Conservation (phyloP, 495 filamentous ascomycete species). For the Aspergillus ellipticus region DNA sequence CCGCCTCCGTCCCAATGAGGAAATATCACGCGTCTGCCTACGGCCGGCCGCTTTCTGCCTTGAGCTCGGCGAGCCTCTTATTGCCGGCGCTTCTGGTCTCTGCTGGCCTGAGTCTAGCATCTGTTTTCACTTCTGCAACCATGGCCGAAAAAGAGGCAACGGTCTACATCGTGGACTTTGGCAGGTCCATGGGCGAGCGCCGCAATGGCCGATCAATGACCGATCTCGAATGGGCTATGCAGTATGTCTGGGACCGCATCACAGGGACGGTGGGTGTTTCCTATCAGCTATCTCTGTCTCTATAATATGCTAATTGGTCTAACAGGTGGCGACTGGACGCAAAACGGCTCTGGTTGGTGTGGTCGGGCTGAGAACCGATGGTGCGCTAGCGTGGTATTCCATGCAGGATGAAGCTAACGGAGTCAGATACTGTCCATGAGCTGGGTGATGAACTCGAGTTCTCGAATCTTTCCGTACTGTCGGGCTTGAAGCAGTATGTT, state of each 20-base stretch:
- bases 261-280: slow-evolving; percentile 62
- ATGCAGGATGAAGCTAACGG: neutral
- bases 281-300: neutral
- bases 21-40: slow-evolving; percentile 49
- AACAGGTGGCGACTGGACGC: slow-evolving; percentile 71
- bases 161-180: slow-evolving; percentile 87
- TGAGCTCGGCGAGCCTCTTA: slow-evolving; percentile 10
- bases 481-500: slow-evolving; percentile 62
- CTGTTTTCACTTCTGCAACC: slow-evolving; percentile 3
- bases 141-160: slow-evolving; percentile 97
- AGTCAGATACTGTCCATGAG: slow-evolving; percentile 63
- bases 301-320: slow-evolving; percentile 6
- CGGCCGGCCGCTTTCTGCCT: slow-evolving; percentile 13
- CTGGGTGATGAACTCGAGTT: slow-evolving; percentile 63
- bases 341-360: slow-evolving; percentile 80
- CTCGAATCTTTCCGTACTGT: slow-evolving; percentile 71
- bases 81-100: slow-evolving; percentile 2
- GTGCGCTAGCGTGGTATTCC: slow-evolving; percentile 26
- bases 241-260: slow-evolving; percentile 96
- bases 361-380: slow-evolving; percentile 76
- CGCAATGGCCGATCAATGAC: slow-evolving; percentile 70
- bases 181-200: slow-evolving; percentile 73
- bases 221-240: slow-evolving; percentile 86
- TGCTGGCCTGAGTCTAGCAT: neutral
- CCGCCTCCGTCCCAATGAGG: slow-evolving; percentile 31